Conservation (phyloP, 768 basidiomycete species). For the Lactifluus hygrophoroides region DNA sequence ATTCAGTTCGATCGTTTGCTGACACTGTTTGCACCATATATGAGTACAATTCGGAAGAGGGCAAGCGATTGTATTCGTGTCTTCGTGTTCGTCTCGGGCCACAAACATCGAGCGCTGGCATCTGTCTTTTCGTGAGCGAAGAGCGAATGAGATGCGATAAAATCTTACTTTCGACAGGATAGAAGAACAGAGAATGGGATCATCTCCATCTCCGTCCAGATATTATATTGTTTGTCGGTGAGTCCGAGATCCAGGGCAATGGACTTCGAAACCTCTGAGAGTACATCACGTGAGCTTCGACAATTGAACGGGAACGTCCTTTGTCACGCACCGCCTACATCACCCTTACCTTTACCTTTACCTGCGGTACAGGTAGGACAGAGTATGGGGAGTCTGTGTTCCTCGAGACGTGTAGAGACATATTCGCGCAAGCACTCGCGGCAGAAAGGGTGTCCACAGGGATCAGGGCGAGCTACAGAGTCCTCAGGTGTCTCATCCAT, state of each 20-base stretch:
- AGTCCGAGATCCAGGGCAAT: constrained; percentile 41
- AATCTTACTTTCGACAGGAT: constrained; percentile 40
- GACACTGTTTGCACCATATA: constrained; percentile 30
- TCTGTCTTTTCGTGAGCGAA: constrained; percentile 4
- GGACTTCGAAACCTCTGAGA: constrained; percentile 31
- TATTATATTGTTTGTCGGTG: constrained; percentile 32
- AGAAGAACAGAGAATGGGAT: constrained; percentile 35
- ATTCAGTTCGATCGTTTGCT: constrained; percentile 21
- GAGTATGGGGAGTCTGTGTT: constrained; percentile 48
- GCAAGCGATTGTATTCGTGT: constrained; percentile 22
- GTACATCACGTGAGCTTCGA: neutral
- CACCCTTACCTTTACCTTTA: constrained; percentile 15
- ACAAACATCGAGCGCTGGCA: constrained; percentile 24
- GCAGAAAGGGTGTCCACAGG: constrained; percentile 48
- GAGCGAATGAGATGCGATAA: neutral
- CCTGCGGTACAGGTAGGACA: constrained; percentile 48
- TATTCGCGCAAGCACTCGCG: constrained; percentile 40
- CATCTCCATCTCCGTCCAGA: constrained; percentile 42
- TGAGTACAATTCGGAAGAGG: constrained; percentile 26
- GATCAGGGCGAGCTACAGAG: constrained; percentile 34
- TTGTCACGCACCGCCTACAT: constrained; percentile 28
- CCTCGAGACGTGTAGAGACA: constrained; percentile 38
- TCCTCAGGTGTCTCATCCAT: constrained; percentile 41
- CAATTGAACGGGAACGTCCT: neutral
- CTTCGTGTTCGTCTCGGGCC: constrained; percentile 25